Conservation (phyloP, 176 grass and related monocot genomes). For the Microstegium vimineum region DNA sequence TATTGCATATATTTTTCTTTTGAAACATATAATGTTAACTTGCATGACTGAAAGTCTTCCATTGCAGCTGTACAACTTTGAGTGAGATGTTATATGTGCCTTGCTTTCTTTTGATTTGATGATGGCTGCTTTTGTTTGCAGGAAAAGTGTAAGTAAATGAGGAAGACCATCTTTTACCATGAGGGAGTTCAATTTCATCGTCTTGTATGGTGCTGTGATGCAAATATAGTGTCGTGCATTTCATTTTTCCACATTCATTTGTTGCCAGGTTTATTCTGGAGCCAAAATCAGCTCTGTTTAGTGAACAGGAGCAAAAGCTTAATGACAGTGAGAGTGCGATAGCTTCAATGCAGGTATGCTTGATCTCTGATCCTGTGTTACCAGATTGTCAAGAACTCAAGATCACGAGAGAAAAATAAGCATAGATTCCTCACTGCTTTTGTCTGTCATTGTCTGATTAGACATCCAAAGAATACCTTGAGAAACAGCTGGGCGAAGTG, state of each 20-base stretch:
- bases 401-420: neutral
- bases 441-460: conserved; percentile 16
- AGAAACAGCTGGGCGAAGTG: conserved; percentile 79
- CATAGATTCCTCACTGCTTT: neutral
- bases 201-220: conserved; percentile 13
- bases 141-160: conserved; percentile 89
- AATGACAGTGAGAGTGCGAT: conserved; percentile 71
- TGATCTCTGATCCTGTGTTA: neutral
- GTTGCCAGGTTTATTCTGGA: conserved; percentile 86
- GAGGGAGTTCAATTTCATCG: neutral
- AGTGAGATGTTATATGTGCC: neutral
- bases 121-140: conserved; percentile 49
- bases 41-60: neutral
- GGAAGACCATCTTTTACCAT: conserved; percentile 9
- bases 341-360: conserved; percentile 68
- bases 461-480: conserved; percentile 88
- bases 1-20: neutral
- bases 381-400: neutral
- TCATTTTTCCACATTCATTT: neutral
- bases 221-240: neutral
- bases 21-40: neutral
- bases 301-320: conserved; percentile 82
- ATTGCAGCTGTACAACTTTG: neutral
- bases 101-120: conserved; percentile 25
- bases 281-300: conserved; percentile 69